phyloP scores from a whole-genome alignment of 2,329 filamentous ascomycete genomes.

The Dactylellina cionopaga region DNA sequence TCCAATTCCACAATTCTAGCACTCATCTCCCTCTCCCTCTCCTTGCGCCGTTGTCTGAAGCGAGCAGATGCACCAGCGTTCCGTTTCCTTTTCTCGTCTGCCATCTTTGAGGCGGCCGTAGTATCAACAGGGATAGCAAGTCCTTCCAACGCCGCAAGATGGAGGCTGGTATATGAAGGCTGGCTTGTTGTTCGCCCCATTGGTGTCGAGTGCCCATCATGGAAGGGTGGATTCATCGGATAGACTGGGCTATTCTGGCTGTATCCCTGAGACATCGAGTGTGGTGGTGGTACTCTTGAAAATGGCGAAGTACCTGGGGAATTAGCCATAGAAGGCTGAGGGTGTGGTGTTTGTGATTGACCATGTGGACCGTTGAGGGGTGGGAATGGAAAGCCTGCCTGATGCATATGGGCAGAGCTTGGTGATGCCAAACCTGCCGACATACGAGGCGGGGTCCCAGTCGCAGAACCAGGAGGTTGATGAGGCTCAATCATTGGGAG shows the following conservation, averaged over 20 bases:
- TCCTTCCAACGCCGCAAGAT: constrained; percentile 61
- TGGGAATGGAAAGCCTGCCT: constrained; percentile 44
- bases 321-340: constrained; percentile 25
- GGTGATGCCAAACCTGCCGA: constrained; percentile 37
- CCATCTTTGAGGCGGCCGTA: constrained; percentile 81
- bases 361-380: constrained; percentile 40
- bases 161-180: constrained; percentile 16
- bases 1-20: constrained; percentile 75
- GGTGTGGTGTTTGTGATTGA: constrained; percentile 16
- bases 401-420: constrained; percentile 20
- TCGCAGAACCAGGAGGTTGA: constrained; percentile 19
- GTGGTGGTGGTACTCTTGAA: constrained; percentile 33
- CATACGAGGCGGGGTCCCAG: constrained; percentile 34
- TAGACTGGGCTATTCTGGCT: constrained; percentile 48
- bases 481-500: constrained; percentile 50
- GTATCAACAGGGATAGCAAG: constrained; percentile 78
- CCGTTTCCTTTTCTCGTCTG: constrained; percentile 84
- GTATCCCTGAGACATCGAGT: constrained; percentile 24
- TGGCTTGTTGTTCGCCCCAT: constrained; percentile 41
- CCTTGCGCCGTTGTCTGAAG: constrained; percentile 82
- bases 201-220: constrained; percentile 43
- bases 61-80: constrained; percentile 87
- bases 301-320: constrained; percentile 42
- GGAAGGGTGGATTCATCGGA: constrained; percentile 45
- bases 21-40: constrained; percentile 78